Evolutionary conservation across 441 rosid genomes (phyloP).

Genomic region (Adansonia grandidieri): DNA sequence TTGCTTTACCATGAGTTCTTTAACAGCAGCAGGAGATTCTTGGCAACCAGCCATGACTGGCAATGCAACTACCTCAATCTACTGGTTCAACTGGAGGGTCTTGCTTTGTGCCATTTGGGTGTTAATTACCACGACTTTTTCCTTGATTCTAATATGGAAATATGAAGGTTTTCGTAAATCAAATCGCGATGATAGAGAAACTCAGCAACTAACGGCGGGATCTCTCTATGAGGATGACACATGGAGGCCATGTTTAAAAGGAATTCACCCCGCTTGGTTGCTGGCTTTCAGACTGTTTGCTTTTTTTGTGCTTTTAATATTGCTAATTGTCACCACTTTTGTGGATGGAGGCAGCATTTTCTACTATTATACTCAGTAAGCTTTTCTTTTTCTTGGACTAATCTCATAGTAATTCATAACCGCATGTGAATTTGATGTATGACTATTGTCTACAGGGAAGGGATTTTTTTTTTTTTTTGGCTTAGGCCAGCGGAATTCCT

Average conservation of each 20-base stretch:
- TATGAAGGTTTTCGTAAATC: constrained; percentile 50
- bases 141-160: constrained; percentile 57
- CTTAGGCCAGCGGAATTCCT: too few relatives aligned
- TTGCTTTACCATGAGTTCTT: constrained; percentile 47
- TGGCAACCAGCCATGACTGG: constrained; percentile 74
- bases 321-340: constrained; percentile 53
- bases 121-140: constrained; percentile 30
- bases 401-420: background rate
- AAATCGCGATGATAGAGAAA: constrained; percentile 33
- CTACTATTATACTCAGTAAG: constrained; percentile 93
- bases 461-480: too few relatives aligned
- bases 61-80: constrained; percentile 49
- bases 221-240: constrained; percentile 72
- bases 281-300: constrained; percentile 71
- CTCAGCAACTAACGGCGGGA: constrained; percentile 49
- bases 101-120: constrained; percentile 62
- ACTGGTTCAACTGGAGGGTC: constrained; percentile 77
- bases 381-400: too few relatives aligned
- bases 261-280: constrained; percentile 91
- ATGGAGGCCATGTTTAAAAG: constrained; percentile 82
- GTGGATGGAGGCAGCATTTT: constrained; percentile 73
- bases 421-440: background rate
- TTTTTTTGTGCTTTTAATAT: constrained; percentile 61
- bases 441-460: background rate
- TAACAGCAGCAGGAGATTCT: constrained; percentile 59